phyloP scores from a whole-genome alignment of 495 filamentous ascomycete genomes.

The Neurospora cerealis region DNA sequence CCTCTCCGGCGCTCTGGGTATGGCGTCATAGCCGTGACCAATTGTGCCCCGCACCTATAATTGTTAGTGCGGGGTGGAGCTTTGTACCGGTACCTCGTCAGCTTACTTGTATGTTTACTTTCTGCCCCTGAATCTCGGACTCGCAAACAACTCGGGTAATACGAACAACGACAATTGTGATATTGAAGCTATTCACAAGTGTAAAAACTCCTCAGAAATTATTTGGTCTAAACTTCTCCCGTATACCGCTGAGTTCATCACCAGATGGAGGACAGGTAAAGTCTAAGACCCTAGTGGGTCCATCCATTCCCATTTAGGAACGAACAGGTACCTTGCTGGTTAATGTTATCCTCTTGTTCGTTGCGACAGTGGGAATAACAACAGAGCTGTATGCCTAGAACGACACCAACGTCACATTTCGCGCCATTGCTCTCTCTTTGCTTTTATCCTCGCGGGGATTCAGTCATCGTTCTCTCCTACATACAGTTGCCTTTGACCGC shows the following conservation, averaged over 20 bases:
- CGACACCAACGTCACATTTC: neutral
- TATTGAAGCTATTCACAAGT: neutral
- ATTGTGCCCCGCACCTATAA: constrained; percentile 10
- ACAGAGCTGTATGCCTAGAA: neutral
- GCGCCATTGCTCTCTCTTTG: neutral
- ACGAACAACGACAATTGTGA: neutral
- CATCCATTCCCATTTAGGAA: neutral
- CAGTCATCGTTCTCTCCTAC: neutral
- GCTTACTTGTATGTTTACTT: neutral
- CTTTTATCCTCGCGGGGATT: neutral
- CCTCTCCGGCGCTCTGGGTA: neutral
- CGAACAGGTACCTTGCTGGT: neutral
- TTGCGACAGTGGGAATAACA: neutral
- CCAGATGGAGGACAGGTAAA: neutral
- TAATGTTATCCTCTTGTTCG: neutral
- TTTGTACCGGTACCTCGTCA: neutral
- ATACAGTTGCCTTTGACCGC: neutral
- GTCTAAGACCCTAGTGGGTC: neutral
- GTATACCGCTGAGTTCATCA: neutral
- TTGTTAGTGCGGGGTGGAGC: constrained; percentile 5
- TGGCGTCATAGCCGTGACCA: constrained; percentile 14
- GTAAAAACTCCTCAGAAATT: neutral
- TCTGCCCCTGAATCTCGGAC: neutral
- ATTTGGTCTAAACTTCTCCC: neutral
- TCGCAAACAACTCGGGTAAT: neutral